Conservation (phyloP, 352 stramenopile genomes). For the Phytophthora kernoviae region DNA sequence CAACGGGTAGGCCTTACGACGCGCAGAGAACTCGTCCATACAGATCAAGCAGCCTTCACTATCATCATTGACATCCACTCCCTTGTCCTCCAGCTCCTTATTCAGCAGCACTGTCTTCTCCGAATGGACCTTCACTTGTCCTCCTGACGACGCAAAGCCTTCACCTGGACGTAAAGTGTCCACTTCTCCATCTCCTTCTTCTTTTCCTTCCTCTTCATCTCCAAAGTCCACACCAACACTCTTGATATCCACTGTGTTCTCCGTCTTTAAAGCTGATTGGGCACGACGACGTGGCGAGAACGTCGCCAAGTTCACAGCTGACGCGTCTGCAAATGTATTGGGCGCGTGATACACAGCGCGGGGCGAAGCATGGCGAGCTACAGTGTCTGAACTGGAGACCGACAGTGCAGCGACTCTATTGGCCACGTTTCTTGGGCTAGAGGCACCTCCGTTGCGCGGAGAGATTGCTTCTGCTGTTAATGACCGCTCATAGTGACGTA, state of each 20-base stretch:
- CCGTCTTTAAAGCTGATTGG: conserved; percentile 21
- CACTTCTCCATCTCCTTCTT: conserved; percentile 28
- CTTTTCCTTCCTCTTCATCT: conserved; percentile 47
- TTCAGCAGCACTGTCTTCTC: conserved; percentile 32
- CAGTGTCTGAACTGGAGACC: background rate
- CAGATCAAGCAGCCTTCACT: conserved; percentile 80
- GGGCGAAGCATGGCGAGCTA: conserved; percentile 40
- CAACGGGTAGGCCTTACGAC: conserved; percentile 84
- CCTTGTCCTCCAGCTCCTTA: conserved; percentile 38
- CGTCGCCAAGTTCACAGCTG: conserved; percentile 39
- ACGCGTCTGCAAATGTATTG: conserved; percentile 45
- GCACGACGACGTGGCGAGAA: conserved; percentile 69
- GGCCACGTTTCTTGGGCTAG: conserved; percentile 14
- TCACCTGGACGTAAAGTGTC: conserved; percentile 24
- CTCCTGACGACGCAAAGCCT: conserved; percentile 1
- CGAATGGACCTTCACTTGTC: conserved; percentile 21
- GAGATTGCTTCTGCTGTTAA: conserved; percentile 23
- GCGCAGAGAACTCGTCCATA: conserved; percentile 89
- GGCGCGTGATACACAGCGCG: conserved; percentile 70
- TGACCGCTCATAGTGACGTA: conserved; percentile 25
- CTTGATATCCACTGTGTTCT: conserved; percentile 1
- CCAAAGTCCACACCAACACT: conserved; percentile 31
- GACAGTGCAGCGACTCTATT: conserved; percentile 12
- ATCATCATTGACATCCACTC: conserved; percentile 26
- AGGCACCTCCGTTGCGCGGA: conserved; percentile 6